These are phyloP conservation scores for Lachancea nothofagi DNA, from an alignment of 805 yeast species.

Conservation along the genomic window DNA sequence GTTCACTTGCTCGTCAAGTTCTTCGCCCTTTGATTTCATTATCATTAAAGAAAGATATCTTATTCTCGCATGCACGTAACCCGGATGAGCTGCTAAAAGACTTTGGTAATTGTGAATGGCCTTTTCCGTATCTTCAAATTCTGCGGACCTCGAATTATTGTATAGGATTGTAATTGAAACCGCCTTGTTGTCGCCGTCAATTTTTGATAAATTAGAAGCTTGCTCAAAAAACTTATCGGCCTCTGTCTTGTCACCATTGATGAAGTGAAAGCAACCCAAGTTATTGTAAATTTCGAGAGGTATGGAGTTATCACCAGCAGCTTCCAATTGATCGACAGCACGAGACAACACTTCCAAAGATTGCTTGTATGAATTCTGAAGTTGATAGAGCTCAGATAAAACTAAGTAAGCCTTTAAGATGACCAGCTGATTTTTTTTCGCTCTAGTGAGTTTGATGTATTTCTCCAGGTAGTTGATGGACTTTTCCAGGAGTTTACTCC, in stretches of 20 bases:
- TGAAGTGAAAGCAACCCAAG: slow-evolving; percentile 75
- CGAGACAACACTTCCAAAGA: slow-evolving; percentile 59
- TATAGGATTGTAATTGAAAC: slow-evolving; percentile 47
- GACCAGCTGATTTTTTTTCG: slow-evolving; percentile 50
- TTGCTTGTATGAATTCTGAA: slow-evolving; percentile 52
- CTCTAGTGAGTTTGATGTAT: slow-evolving; percentile 58
- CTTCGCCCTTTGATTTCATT: slow-evolving; percentile 40
- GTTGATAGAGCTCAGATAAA: slow-evolving; percentile 66
- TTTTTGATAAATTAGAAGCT: slow-evolving; percentile 31
- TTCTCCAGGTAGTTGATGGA: slow-evolving; percentile 64
- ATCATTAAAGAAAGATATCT: slow-evolving; percentile 61
- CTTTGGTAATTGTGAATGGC: slow-evolving; percentile 42
- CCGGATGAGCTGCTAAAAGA: slow-evolving; percentile 57
- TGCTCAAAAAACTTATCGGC: slow-evolving; percentile 52
- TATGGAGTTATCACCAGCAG: slow-evolving; percentile 32
- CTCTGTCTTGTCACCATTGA: slow-evolving; percentile 52
- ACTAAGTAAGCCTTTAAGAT: slow-evolving; percentile 60
- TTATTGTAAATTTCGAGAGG: slow-evolving; percentile 69
- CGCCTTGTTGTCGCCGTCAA: slow-evolving; percentile 28
- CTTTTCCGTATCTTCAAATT: slow-evolving; percentile 34
- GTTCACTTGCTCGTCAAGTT: slow-evolving; percentile 48
- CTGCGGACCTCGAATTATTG: slow-evolving; percentile 74
- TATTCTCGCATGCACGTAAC: slow-evolving; percentile 68
- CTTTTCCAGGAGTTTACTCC: slow-evolving; percentile 35
- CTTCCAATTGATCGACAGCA: slow-evolving; percentile 47